Evolutionary conservation across 345 rosid genomes (phyloP).

Genomic region (Draba incana): DNA sequence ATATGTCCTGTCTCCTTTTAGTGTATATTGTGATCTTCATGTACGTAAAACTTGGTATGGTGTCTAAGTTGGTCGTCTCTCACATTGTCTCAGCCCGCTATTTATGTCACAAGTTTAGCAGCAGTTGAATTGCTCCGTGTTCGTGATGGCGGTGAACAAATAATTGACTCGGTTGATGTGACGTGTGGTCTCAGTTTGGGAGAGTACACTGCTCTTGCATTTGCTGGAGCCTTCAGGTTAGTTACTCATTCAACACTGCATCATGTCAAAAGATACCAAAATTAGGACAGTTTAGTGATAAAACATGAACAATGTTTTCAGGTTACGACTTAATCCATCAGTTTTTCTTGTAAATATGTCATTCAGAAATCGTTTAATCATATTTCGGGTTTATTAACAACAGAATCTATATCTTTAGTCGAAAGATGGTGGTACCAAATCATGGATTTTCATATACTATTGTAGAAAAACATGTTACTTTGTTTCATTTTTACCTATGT

Average conservation of each 20-base stretch:
- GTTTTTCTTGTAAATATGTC: neutral
- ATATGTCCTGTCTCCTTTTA: neutral
- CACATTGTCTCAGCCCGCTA: conserved; percentile 78
- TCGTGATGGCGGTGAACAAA: conserved; percentile 82
- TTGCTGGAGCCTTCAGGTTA: conserved; percentile 95
- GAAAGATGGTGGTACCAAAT: neutral
- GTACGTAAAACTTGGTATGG: neutral
- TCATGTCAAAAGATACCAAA: neutral
- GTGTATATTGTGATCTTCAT: neutral
- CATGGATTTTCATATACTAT: neutral
- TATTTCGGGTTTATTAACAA: neutral
- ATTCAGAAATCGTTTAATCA: neutral
- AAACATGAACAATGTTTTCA: neutral
- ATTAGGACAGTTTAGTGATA: neutral
- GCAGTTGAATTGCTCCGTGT: conserved; percentile 91
- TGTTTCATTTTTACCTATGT: neutral
- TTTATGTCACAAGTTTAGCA: conserved; percentile 97
- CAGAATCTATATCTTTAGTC: neutral
- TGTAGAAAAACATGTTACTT: neutral
- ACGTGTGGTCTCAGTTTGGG: conserved; percentile 98
- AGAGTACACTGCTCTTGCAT: conserved; percentile 96
- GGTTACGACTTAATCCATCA: neutral
- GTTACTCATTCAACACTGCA: conserved; percentile 13
- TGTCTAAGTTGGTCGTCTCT: conserved; percentile 10
- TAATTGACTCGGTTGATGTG: conserved; percentile 89